phyloP scores from a whole-genome alignment of 202 grass and related monocot genomes.

The Brachypodium distachyon region DNA sequence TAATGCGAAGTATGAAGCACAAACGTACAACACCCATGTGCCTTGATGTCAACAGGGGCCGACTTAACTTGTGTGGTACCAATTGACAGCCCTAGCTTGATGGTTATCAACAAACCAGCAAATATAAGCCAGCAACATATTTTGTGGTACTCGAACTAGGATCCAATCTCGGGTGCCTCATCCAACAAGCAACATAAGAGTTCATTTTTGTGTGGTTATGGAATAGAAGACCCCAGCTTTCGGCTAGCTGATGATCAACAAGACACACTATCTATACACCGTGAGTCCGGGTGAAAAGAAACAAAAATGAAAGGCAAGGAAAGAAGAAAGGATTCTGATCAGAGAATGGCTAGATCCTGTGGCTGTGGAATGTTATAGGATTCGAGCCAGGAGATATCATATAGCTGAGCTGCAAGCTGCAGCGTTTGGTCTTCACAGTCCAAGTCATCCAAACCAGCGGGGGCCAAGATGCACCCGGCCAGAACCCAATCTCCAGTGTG shows the following conservation, averaged over 20 bases:
- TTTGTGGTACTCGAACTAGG: constrained; percentile 18
- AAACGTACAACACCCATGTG: not conserved
- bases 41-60: constrained; percentile 9
- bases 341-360: constrained; percentile 19
- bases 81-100: constrained; percentile 13
- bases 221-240: not conserved
- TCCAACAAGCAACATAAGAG: constrained; percentile 8
- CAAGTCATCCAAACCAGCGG: constrained; percentile 21
- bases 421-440: not conserved
- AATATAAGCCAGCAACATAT: constrained; percentile 12
- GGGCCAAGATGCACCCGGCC: constrained; percentile 22
- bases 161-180: constrained; percentile 8
- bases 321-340: not conserved
- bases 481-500: constrained; percentile 54
- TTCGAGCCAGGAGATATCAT: constrained; percentile 11
- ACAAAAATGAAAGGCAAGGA: not conserved
- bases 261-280: not conserved
- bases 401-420: not conserved
- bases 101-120: constrained; percentile 1
- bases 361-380: constrained; percentile 8
- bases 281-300: not conserved
- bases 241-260: not conserved
- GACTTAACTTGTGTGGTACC: constrained; percentile 14
- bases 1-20: not conserved
- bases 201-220: constrained; percentile 34